Evolutionary conservation across 768 basidiomycete genomes (phyloP).

Genomic region (Clitopilus passeckerianus): DNA sequence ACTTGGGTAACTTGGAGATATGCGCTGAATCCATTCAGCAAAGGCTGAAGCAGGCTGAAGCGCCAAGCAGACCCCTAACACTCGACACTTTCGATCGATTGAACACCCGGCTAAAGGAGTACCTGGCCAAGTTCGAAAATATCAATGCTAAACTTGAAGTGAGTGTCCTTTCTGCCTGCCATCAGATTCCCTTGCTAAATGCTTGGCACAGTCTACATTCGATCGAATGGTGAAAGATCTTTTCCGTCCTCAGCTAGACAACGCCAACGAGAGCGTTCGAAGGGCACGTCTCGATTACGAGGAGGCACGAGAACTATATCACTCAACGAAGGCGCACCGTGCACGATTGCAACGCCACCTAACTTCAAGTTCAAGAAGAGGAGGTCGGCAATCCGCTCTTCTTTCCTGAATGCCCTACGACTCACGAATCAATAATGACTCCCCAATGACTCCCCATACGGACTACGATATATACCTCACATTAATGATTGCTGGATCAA

Average conservation of each 20-base stretch:
- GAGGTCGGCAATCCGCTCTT: background rate
- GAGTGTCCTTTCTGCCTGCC: background rate
- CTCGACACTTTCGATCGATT: background rate
- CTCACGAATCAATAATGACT: background rate
- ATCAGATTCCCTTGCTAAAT: background rate
- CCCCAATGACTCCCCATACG: background rate
- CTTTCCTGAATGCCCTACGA: background rate
- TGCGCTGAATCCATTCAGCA: background rate
- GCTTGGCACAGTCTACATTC: background rate
- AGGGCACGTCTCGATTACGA: background rate
- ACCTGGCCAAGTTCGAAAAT: background rate
- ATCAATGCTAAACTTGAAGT: background rate
- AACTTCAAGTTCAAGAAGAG: background rate
- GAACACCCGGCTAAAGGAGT: background rate
- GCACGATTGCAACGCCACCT: background rate
- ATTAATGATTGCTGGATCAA: background rate
- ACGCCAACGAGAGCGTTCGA: background rate
- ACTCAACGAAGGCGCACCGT: background rate
- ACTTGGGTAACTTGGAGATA: background rate
- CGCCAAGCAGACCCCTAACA: background rate
- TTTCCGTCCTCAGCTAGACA: background rate
- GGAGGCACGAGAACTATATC: background rate
- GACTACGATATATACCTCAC: background rate
- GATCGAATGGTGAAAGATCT: background rate
- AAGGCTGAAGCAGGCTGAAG: background rate